phyloP scores from a whole-genome alignment of 208 protist species.

The Sergeia podlipaevii region DNA sequence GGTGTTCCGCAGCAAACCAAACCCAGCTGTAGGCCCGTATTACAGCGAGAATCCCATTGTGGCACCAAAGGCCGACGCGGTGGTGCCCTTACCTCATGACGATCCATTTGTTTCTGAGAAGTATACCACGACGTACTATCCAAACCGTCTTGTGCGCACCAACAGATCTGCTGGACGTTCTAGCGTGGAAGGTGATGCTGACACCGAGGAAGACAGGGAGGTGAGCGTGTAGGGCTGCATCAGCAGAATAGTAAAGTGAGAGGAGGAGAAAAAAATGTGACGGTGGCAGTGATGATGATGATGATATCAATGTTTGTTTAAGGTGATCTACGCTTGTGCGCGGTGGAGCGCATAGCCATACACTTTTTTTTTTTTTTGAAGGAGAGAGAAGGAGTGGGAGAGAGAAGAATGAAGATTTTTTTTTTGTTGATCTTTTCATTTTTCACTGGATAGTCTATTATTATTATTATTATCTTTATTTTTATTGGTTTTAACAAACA shows the following conservation, averaged over 20 bases:
- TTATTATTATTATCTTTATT: too few relatives aligned
- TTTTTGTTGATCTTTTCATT: slow-evolving; percentile 12
- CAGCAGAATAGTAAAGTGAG: too few relatives aligned
- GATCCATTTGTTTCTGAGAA: slow-evolving; percentile 23
- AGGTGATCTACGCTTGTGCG: too few relatives aligned
- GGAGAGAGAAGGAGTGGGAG: not conserved
- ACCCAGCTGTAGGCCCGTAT: not conserved
- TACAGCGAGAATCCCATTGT: not conserved
- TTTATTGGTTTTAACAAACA: too few relatives aligned
- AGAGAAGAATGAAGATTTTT: not conserved
- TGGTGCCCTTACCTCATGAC: slow-evolving; percentile 5
- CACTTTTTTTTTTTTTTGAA: slow-evolving; percentile 2
- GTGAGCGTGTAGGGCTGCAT: too few relatives aligned
- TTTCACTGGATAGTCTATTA: too few relatives aligned
- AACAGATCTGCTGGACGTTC: not conserved
- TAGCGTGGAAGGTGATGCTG: not conserved
- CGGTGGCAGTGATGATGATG: too few relatives aligned
- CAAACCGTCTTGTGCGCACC: slow-evolving; percentile 22
- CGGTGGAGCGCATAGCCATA: not conserved
- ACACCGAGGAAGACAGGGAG: not conserved
- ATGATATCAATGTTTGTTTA: too few relatives aligned
- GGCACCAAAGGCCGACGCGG: not conserved
- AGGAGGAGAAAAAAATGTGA: too few relatives aligned
- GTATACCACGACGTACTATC: slow-evolving; percentile 29
- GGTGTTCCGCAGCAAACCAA: slow-evolving; percentile 18